These are phyloP conservation scores for Podospora fimiseda DNA, from an alignment of 495 filamentous ascomycete genomes.

Conservation along the genomic window DNA sequence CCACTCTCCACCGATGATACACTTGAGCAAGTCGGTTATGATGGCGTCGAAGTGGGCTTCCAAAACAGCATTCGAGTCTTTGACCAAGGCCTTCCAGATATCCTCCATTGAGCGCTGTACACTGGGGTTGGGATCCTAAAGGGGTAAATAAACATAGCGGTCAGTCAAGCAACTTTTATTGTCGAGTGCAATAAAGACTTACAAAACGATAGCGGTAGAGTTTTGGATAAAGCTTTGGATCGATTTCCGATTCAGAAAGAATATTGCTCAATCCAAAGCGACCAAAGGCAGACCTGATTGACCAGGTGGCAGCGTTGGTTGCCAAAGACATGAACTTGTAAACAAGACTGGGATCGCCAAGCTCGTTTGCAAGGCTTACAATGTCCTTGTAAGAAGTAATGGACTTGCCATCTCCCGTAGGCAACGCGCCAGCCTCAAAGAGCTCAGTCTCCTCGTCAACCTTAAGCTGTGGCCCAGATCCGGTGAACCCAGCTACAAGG, in stretches of 20 bases:
- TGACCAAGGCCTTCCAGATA: conserved; percentile 91
- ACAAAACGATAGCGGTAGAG: conserved; percentile 88
- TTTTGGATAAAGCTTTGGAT: conserved; percentile 91
- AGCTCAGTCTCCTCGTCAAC: conserved; percentile 85
- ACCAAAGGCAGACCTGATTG: conserved; percentile 88
- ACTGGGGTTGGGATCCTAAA: conserved; percentile 88
- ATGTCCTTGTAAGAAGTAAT: conserved; percentile 95
- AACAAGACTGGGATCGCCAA: conserved; percentile 87
- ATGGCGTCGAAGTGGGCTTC: conserved; percentile 76
- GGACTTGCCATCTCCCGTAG: conserved; percentile 81
- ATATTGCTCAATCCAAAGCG: conserved; percentile 88
- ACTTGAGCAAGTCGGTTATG: conserved; percentile 76
- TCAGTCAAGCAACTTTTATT: too few species aligned
- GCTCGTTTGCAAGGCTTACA: conserved; percentile 84
- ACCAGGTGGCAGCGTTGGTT: conserved; percentile 91
- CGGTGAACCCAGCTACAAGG: conserved; percentile 82
- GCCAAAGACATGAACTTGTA: conserved; percentile 97
- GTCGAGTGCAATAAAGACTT: too few species aligned
- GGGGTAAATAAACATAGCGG: too few species aligned
- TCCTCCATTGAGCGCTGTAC: conserved; percentile 93
- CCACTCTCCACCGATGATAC: conserved; percentile 87
- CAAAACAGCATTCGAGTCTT: conserved; percentile 67
- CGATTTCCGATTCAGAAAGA: conserved; percentile 79
- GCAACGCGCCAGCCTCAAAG: conserved; percentile 88
- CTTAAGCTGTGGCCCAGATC: conserved; percentile 62